These are phyloP conservation scores for Candolleomyces aberdarensis DNA, from an alignment of 768 basidiomycete genomes.

Conservation along the genomic window DNA sequence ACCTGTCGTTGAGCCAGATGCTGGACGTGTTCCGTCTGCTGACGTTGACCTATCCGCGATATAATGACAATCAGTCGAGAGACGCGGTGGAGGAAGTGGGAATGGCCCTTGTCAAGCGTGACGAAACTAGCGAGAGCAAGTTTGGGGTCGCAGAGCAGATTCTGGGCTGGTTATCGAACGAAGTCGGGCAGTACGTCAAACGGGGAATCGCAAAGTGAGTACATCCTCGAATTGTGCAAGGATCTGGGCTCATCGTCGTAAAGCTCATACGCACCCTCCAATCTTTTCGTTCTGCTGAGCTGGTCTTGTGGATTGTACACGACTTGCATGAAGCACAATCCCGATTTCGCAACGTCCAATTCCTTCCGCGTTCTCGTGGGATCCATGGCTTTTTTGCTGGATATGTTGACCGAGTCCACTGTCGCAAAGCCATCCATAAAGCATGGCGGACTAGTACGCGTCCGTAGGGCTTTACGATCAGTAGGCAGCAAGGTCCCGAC, in stretches of 20 bases:
- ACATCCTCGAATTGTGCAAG: background rate
- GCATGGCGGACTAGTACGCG: slow-evolving; percentile 56
- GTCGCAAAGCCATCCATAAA: slow-evolving; percentile 57
- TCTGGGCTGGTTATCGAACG: slow-evolving; percentile 70
- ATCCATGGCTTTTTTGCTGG: slow-evolving; percentile 59
- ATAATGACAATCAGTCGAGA: slow-evolving; percentile 68
- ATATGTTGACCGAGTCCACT: slow-evolving; percentile 52
- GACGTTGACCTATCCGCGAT: slow-evolving; percentile 75
- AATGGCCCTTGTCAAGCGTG: slow-evolving; percentile 59
- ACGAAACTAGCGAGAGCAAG: slow-evolving; percentile 49
- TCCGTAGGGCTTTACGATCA: slow-evolving; percentile 66
- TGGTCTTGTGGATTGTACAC: slow-evolving; percentile 69
- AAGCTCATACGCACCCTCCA: slow-evolving; percentile 55
- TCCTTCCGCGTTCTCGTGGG: slow-evolving; percentile 51
- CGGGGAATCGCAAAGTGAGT: slow-evolving; percentile 54
- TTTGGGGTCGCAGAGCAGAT: slow-evolving; percentile 68
- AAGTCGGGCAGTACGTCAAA: slow-evolving; percentile 58
- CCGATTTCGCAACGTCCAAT: slow-evolving; percentile 42
- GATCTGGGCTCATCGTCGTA: slow-evolving; percentile 6
- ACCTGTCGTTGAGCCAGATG: slow-evolving; percentile 55
- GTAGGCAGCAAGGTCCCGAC: slow-evolving; percentile 39
- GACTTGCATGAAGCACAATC: slow-evolving; percentile 42
- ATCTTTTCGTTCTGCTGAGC: slow-evolving; percentile 65
- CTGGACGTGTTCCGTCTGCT: slow-evolving; percentile 72
- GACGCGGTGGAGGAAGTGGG: slow-evolving; percentile 69